Conservation (phyloP, 805 yeast species). For the Metschnikowia lochheadii region DNA sequence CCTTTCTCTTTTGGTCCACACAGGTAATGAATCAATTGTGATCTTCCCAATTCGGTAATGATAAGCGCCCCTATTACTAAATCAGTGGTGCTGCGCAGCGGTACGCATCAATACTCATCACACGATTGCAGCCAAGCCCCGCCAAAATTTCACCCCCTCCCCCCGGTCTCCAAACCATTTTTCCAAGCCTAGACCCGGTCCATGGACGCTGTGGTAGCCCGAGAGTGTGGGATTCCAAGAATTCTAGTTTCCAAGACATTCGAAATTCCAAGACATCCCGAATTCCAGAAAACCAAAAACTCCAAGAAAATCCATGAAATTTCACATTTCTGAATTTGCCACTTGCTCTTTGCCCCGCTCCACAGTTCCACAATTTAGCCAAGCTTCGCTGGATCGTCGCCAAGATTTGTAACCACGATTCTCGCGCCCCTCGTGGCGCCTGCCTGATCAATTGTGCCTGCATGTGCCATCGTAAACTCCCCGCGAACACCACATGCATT, state of each 20-base stretch:
- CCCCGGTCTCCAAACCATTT: too few species aligned
- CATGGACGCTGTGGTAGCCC: not conserved
- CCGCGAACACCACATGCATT: conserved; percentile 2
- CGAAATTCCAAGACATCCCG: too few species aligned
- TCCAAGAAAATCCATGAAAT: too few species aligned
- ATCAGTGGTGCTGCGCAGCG: not conserved
- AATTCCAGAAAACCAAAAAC: too few species aligned
- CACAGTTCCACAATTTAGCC: not conserved
- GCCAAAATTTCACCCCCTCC: too few species aligned
- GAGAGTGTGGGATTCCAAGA: too few species aligned
- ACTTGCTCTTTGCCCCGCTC: too few species aligned
- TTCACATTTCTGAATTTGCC: too few species aligned
- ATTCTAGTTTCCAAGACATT: too few species aligned
- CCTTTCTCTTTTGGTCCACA: too few species aligned
- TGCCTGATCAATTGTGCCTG: not conserved
- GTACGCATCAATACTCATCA: not conserved
- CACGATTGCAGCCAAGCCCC: not conserved
- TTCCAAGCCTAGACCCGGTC: not conserved
- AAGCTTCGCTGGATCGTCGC: not conserved
- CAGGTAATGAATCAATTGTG: not conserved
- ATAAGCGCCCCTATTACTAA: not conserved
- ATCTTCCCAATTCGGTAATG: not conserved
- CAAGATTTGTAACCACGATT: not conserved
- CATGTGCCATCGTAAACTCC: conserved; percentile 1
- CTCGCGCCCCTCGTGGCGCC: not conserved